Evolutionary conservation across 148 eudicot species (phyloP), one percentile per base, ranked within the genome.

Genomic region (Camellia sinensis): DNA sequence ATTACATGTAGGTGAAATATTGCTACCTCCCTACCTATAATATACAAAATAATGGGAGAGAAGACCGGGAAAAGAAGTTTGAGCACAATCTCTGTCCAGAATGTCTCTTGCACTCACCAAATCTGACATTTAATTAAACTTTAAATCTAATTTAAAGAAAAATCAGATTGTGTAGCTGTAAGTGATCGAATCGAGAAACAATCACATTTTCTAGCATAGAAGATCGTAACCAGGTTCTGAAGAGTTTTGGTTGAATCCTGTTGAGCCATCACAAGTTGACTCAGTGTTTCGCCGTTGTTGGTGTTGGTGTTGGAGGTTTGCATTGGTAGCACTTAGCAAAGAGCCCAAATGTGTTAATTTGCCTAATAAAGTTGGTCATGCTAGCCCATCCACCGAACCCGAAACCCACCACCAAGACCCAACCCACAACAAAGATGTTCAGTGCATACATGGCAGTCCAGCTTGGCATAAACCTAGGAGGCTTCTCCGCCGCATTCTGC

Each of bases 321-420:
- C 97, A 93, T 62, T 93, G 97, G 53, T 93, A 93, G 81, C 97
- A 93, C 86, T 91, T 93, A 4, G 97, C 96, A 57, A 93, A 93
- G 45, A 93, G 94, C 7, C 97, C 97, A 59, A 93, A 93, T 2
- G 97, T 89, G 82, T 93, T 89, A 14, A 93, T 81, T 78, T 93
- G 97, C 65, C 57, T 87, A 1, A 93, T 81, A 69, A 93, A 93
- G 82, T 93, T 93, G 79, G 91, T 86, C 85, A 93, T 48, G 71
- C 97, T 93, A 3, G 97, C 97, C 97, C 97, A 93, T 77, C 97
- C 97, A 0, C 97, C 97, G 64, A 93, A 93, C 72, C 97, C 97
- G 53, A 93, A 93, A n/a, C 97, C 97, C 29, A 92, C 87, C 11
- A 93, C 86, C 3, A 88, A 12, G 7, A 92, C 90, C 97, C 97